Conservation (phyloP, 768 basidiomycete genomes). For the Collybia mongolica region DNA sequence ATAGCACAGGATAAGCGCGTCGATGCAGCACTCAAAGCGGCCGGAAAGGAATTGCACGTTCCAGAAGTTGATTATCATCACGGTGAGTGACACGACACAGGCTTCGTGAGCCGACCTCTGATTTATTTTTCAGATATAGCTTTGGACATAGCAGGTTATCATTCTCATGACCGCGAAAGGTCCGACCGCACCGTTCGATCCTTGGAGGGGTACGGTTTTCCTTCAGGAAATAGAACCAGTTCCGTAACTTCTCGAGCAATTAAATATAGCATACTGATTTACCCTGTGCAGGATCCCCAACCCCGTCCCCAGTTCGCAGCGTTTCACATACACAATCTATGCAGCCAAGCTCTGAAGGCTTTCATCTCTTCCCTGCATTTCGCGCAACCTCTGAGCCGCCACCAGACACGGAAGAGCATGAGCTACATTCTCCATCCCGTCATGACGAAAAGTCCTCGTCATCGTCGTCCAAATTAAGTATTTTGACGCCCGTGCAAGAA, state of each 20-base stretch:
- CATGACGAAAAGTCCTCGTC: slow-evolving; percentile 4
- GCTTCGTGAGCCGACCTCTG: not conserved
- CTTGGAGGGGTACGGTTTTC: slow-evolving; percentile 11
- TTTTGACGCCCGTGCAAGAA: slow-evolving; percentile 44
- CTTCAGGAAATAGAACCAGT: slow-evolving; percentile 9
- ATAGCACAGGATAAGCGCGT: slow-evolving; percentile 40
- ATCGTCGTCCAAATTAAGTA: slow-evolving; percentile 13
- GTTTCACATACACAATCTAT: slow-evolving; percentile 1
- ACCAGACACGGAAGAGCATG: slow-evolving; percentile 38
- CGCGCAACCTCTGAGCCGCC: slow-evolving; percentile 66
- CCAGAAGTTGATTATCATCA: slow-evolving; percentile 64
- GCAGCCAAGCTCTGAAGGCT: not conserved
- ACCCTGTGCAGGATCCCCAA: slow-evolving; percentile 15
- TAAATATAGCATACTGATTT: not conserved
- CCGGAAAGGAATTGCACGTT: slow-evolving; percentile 39
- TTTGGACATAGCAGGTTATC: slow-evolving; percentile 83
- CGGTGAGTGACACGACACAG: slow-evolving; percentile 31
- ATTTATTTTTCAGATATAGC: slow-evolving; percentile 55
- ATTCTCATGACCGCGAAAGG: slow-evolving; percentile 42
- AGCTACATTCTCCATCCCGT: not conserved
- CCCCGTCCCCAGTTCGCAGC: slow-evolving; percentile 18
- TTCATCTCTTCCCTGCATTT: slow-evolving; percentile 22
- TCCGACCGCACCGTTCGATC: slow-evolving; percentile 42
- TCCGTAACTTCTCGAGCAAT: slow-evolving; percentile 1
- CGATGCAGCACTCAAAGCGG: slow-evolving; percentile 49